Percentiles rank a stretch among this genome's conserved stretches.
Conservation (phyloP, 2,329 filamentous ascomycete species). For the Diaporthe vexans region DNA sequence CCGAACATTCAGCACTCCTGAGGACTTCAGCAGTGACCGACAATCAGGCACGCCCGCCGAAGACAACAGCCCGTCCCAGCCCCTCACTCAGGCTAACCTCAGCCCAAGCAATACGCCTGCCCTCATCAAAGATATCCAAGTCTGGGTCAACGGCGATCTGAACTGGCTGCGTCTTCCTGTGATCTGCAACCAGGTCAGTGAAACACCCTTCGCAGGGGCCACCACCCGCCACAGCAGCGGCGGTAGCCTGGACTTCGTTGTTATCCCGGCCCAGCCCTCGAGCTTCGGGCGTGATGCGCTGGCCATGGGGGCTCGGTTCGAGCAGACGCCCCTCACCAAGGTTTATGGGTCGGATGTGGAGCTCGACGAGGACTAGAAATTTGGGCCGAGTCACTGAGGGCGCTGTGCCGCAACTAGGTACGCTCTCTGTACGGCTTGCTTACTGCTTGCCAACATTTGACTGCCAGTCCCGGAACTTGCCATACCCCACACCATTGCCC, state of each 20-base stretch:
- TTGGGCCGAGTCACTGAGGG: not conserved
- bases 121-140: not conserved
- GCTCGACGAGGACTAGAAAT: not conserved
- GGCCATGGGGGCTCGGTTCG: not conserved
- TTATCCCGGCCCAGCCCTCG: not conserved
- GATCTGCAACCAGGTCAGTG: not conserved
- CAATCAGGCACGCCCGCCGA: not conserved
- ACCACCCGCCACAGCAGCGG: slow-evolving; percentile 1
- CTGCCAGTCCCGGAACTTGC: not conserved
- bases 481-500: not conserved
- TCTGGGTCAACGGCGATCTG: slow-evolving; percentile 25
- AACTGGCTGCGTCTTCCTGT: not conserved
- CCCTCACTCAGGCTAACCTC: slow-evolving; percentile 3
- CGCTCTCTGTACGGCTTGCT: not conserved
- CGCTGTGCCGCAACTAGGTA: not conserved
- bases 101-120: not conserved
- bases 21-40: not conserved
- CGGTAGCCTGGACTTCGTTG: slow-evolving; percentile 20
- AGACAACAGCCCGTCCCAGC: not conserved
- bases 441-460: not conserved
- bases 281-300: slow-evolving; percentile 11
- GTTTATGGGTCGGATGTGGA: not conserved
- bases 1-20: slow-evolving; percentile 15
- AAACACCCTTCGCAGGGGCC: not conserved
- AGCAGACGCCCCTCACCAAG: not conserved